Evolutionary conservation across 1,139 yeast genomes (phyloP).

Genomic region (Candida tunisiensis): DNA sequence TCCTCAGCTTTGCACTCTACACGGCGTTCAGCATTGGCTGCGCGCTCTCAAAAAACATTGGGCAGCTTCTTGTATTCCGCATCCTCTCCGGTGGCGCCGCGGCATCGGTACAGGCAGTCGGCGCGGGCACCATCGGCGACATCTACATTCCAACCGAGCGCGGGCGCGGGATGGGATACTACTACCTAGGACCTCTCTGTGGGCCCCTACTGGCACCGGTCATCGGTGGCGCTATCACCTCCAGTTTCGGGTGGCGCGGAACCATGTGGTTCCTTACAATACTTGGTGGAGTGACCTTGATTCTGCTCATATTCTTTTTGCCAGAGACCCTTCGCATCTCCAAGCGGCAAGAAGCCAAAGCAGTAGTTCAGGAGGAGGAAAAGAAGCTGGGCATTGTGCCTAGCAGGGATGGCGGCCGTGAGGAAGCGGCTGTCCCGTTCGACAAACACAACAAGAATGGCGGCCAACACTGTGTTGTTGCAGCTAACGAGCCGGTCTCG

Average conservation of each 20-base stretch:
- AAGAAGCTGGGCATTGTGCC: no score
- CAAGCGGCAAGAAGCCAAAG: neutral
- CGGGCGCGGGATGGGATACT: slow-evolving; percentile 69
- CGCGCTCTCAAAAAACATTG: slow-evolving; percentile 45
- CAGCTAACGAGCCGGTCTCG: no score
- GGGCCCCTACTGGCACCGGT: slow-evolving; percentile 77
- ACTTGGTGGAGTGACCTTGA: slow-evolving; percentile 36
- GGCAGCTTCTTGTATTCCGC: slow-evolving; percentile 48
- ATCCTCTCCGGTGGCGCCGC: slow-evolving; percentile 66
- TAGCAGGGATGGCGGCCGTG: no score
- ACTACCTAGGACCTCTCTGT: slow-evolving; percentile 63
- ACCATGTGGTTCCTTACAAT: slow-evolving; percentile 78
- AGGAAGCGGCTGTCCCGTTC: no score
- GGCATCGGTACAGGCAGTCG: slow-evolving; percentile 78
- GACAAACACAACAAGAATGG: no score
- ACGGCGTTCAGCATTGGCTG: slow-evolving; percentile 57
- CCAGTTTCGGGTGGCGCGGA: slow-evolving; percentile 74
- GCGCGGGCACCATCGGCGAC: slow-evolving; percentile 80
- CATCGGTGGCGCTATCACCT: slow-evolving; percentile 60
- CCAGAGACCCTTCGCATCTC: slow-evolving; percentile 58
- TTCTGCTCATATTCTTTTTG: slow-evolving; percentile 34
- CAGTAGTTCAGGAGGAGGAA: neutral
- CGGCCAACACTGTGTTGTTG: no score
- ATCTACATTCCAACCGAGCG: slow-evolving; percentile 49
- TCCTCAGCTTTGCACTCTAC: slow-evolving; percentile 47